A percentile compares a stretch with the other conserved stretches of the same genome.
Conservation (phyloP, 2,329 filamentous ascomycete species). For the Diaporthe sp. region DNA sequence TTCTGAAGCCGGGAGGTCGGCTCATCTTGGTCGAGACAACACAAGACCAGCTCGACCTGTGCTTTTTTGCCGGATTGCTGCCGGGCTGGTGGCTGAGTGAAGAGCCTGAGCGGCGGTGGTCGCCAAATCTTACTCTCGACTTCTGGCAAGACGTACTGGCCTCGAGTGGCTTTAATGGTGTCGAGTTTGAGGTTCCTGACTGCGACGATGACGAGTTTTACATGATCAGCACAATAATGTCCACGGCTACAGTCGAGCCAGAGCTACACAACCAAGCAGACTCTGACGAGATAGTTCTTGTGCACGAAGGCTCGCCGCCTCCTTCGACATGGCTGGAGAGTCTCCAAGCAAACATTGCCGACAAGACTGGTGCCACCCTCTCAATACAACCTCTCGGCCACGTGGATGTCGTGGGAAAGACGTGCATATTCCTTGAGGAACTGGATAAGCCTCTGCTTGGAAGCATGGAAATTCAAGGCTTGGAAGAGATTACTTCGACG, state of each 20-base stretch:
- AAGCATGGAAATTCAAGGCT: not conserved
- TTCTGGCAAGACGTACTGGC: conserved; percentile 44
- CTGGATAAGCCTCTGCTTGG: not conserved
- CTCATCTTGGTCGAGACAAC: conserved; percentile 41
- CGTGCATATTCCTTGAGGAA: not conserved
- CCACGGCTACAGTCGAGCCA: not conserved
- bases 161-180: conserved; percentile 40
- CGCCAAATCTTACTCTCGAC: conserved; percentile 45
- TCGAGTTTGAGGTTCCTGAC: conserved; percentile 47
- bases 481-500: conserved; percentile 11
- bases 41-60: conserved; percentile 34
- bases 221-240: not conserved
- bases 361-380: too few species aligned
- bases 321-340: not conserved
- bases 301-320: not conserved
- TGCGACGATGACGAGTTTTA: conserved; percentile 20
- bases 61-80: conserved; percentile 47
- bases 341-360: not conserved
- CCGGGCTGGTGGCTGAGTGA: conserved; percentile 51
- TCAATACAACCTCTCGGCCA: too few species aligned
- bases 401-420: not conserved
- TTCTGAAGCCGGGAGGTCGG: not conserved
- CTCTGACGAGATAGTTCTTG: not conserved
- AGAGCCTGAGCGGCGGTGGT: conserved; percentile 45
- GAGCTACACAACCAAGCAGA: not conserved